Conservation (phyloP, 1,139 yeast species). For the Saccharomyces hybrid region DNA sequence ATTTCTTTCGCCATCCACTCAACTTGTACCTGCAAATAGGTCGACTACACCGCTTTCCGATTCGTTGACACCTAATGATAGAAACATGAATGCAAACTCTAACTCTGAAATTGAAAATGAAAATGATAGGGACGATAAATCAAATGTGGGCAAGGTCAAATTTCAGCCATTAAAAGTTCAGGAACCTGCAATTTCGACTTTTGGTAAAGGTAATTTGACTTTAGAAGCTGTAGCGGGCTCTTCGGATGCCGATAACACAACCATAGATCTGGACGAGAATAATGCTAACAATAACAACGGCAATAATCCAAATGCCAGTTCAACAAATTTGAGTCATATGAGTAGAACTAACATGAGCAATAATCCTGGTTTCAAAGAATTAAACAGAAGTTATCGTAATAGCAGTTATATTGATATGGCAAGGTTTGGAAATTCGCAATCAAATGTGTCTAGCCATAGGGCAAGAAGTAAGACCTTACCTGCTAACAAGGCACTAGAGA, state of each 20-base stretch:
- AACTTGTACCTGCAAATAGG: background rate
- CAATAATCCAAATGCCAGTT: background rate
- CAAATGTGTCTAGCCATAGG: slow-evolving; percentile 8
- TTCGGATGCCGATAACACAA: slow-evolving; percentile 8
- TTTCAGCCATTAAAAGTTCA: slow-evolving; percentile 48
- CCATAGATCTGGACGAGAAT: slow-evolving; percentile 1
- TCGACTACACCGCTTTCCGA: slow-evolving; percentile 1
- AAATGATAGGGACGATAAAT: slow-evolving; percentile 4
- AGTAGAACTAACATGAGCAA: background rate
- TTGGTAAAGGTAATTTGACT: slow-evolving; percentile 67
- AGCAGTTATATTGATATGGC: slow-evolving; percentile 13
- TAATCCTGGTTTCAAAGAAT: background rate
- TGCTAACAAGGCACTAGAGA: slow-evolving; percentile 10
- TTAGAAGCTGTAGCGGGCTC: slow-evolving; percentile 44
- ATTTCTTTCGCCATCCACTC: background rate
- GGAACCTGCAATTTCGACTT: slow-evolving; percentile 43
- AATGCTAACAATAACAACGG: background rate
- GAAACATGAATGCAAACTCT: slow-evolving; percentile 3
- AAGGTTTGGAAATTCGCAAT: slow-evolving; percentile 9
- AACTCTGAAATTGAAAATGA: background rate
- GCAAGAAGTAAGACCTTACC: slow-evolving; percentile 24
- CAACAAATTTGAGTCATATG: background rate
- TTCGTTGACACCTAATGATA: slow-evolving; percentile 5
- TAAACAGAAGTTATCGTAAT: slow-evolving; percentile 7
- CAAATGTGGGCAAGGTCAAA: slow-evolving; percentile 34